Conservation (phyloP, 1,139 yeast species). For the Suhomyces bribrorum region DNA sequence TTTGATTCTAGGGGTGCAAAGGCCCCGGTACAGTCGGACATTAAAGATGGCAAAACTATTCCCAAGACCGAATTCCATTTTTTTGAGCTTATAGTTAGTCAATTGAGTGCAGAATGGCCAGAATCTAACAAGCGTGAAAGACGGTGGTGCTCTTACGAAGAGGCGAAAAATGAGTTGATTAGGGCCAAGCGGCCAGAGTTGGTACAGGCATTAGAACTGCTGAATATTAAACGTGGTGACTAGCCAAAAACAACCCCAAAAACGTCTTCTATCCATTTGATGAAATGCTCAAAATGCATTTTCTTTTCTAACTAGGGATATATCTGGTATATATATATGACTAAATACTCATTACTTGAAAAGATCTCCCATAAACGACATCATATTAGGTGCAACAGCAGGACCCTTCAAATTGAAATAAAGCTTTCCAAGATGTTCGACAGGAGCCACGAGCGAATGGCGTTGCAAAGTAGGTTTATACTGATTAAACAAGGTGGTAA, state of each 20-base stretch:
- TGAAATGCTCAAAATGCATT: no score
- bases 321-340: no score
- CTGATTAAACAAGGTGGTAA: conserved; percentile 52
- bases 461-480: conserved; percentile 34
- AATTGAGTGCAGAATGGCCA: conserved; percentile 70
- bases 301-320: no score
- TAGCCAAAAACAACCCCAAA: no score
- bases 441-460: conserved; percentile 39
- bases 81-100: conserved; percentile 67
- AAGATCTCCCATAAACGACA: conserved; percentile 85
- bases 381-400: conserved; percentile 46
- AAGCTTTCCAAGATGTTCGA: conserved; percentile 51
- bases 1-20: conserved; percentile 69
- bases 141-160: conserved; percentile 73
- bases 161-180: conserved; percentile 66
- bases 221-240: conserved; percentile 45
- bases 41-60: conserved; percentile 39
- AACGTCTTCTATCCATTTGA: no score
- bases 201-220: conserved; percentile 59
- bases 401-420: conserved; percentile 32
- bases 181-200: conserved; percentile 69
- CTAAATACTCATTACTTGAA: no score
- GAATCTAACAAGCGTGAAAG: conserved; percentile 63
- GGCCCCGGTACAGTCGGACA: conserved; percentile 47
- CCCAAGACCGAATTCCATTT: conserved; percentile 85